Evolutionary conservation across 352 stramenopile genomes (phyloP), one percentile per base, ranked within the genome.

Genomic region (Nothophytophthora sp.): DNA sequence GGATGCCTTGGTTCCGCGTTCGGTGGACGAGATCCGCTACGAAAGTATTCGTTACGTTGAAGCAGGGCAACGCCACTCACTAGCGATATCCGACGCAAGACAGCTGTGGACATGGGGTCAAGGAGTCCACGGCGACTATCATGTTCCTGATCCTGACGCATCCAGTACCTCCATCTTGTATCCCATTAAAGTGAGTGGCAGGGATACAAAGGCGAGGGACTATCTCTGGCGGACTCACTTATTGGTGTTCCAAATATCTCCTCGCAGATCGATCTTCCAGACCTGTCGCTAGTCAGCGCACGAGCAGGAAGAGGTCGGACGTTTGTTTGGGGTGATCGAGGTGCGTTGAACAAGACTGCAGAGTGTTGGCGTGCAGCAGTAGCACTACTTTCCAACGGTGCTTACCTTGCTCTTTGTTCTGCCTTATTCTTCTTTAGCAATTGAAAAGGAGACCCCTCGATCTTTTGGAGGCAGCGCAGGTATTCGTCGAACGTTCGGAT

Each of bases 301-400:
- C 58, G 59, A 16, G 81, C 83, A 29, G 81, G 81, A 25, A 68
- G 76, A 51, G 80, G 70, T 8, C 71, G 78, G 29, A 92, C 81
- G 0, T 93, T 90, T 62, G 76, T 86, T 2, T 91, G 83, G 80
- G 81, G 81, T 2, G 81, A 92, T 58, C 63, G 77, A 79, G 76
- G 78, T 90, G 44, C 0, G 49, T 50, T 25, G 34, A 15, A 7
- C 8, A 24, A 20, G 5, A 5, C 5, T 40, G 34, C n/a, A n/a
- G n/a, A n/a, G n/a, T n/a, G n/a, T n/a, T n/a, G n/a, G n/a, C n/a
- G n/a, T n/a, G n/a, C n/a, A n/a, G n/a, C n/a, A n/a, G n/a, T n/a
- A n/a, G n/a, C n/a, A n/a, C n/a, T n/a, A n/a, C n/a, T n/a, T n/a
- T n/a, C n/a, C n/a, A n/a, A n/a, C n/a, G n/a, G n/a, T n/a, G n/a